Evolutionary conservation across 2,329 filamentous ascomycete genomes (phyloP).

Genomic region (Cordyceps fumosorosea): DNA sequence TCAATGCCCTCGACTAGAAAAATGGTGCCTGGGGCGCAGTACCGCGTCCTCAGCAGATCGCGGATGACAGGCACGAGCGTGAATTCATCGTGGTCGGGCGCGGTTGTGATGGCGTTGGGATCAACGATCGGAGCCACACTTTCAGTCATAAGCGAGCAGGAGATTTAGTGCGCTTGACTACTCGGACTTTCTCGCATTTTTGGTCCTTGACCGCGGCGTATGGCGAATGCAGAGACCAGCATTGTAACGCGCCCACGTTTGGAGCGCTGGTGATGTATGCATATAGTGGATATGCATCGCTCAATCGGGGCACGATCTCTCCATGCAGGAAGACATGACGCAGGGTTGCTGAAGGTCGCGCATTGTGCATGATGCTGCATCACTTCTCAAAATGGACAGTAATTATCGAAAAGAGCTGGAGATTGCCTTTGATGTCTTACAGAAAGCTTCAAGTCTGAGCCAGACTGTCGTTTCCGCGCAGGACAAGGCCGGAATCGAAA

Average conservation of each 20-base stretch:
- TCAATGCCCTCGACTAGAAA: constrained; percentile 45
- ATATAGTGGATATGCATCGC: neutral
- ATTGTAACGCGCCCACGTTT: neutral
- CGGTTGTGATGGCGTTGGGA: constrained; percentile 21
- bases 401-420: constrained; percentile 36
- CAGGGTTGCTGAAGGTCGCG: neutral
- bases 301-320: constrained; percentile 2
- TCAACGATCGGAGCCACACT: constrained; percentile 18
- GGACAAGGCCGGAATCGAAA: constrained; percentile 45
- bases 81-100: constrained; percentile 20
- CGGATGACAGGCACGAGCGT: constrained; percentile 34
- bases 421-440: constrained; percentile 36
- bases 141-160: constrained; percentile 16
- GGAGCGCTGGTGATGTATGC: constrained; percentile 1
- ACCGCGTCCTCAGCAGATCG: constrained; percentile 42
- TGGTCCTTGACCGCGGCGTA: neutral
- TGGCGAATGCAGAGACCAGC: neutral
- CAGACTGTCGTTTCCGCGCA: constrained; percentile 39
- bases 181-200: too few relatives aligned
- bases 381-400: constrained; percentile 32
- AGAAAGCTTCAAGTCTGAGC: constrained; percentile 42
- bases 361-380: neutral
- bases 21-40: constrained; percentile 40
- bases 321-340: neutral
- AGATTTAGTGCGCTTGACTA: neutral